Percentiles rank a stretch among this genome's conserved stretches.
phyloP scores from a whole-genome alignment of 2,329 filamentous ascomycete genomes.

The Curvularia eragrostidis region DNA sequence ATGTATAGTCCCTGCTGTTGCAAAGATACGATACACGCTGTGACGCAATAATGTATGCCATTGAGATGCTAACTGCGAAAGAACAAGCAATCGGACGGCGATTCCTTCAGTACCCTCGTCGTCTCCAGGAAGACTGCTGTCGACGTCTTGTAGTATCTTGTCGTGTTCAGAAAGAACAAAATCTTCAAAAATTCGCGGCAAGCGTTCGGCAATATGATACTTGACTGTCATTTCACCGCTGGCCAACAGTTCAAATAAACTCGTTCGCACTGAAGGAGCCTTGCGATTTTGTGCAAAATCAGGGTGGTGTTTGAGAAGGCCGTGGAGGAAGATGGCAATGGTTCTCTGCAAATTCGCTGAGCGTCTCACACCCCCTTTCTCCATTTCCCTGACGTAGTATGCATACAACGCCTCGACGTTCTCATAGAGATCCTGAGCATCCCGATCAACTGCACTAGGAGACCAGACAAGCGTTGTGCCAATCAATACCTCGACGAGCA shows the following conservation, averaged over 20 bases:
- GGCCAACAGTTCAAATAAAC: constrained; percentile 74
- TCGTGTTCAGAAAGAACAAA: constrained; percentile 87
- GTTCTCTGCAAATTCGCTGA: constrained; percentile 72
- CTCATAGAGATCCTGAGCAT: constrained; percentile 59
- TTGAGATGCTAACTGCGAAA: constrained; percentile 76
- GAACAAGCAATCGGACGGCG: constrained; percentile 77
- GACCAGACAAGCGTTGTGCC: constrained; percentile 40
- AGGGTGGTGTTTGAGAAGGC: constrained; percentile 70
- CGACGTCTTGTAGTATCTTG: constrained; percentile 80
- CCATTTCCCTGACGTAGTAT: constrained; percentile 72
- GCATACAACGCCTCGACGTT: constrained; percentile 78
- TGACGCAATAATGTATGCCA: constrained; percentile 88
- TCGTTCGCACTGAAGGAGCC: constrained; percentile 71
- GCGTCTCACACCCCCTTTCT: constrained; percentile 69
- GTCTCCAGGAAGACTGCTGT: constrained; percentile 78
- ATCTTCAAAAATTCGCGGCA: constrained; percentile 78
- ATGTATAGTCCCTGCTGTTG: constrained; percentile 77
- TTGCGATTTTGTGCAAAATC: constrained; percentile 68
- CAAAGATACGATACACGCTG: constrained; percentile 93
- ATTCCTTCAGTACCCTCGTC: constrained; percentile 79
- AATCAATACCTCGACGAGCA: constrained; percentile 44
- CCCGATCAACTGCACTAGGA: constrained; percentile 30
- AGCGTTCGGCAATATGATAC: constrained; percentile 71
- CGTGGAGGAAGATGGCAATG: constrained; percentile 72
- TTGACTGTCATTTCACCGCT: constrained; percentile 74